Evolutionary conservation across 2,329 filamentous ascomycete genomes (phyloP).

Genomic region (Cladorrhinum sp.): DNA sequence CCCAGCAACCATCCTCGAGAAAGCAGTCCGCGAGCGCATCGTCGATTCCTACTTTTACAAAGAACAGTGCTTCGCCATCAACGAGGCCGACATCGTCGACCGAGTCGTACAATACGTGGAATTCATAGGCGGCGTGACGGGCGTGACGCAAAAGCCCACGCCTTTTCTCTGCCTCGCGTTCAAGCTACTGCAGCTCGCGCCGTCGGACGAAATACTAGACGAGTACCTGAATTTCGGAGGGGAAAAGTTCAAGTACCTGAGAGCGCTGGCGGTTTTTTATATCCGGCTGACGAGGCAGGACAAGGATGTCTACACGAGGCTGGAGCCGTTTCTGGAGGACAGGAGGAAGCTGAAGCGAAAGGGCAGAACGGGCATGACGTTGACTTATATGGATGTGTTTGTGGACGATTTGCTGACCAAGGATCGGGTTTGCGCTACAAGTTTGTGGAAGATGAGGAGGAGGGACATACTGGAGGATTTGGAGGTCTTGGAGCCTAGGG

Average conservation of each 20-base stretch:
- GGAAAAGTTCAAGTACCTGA: slow-evolving; percentile 79
- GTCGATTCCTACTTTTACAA: slow-evolving; percentile 97
- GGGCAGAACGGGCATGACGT: slow-evolving; percentile 67
- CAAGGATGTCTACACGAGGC: slow-evolving; percentile 71
- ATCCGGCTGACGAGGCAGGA: slow-evolving; percentile 82
- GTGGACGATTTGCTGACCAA: slow-evolving; percentile 88
- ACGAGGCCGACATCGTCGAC: slow-evolving; percentile 78
- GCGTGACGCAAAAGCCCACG: slow-evolving; percentile 78
- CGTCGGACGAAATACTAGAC: slow-evolving; percentile 71
- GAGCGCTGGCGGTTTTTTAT: slow-evolving; percentile 88
- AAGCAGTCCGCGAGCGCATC: slow-evolving; percentile 92
- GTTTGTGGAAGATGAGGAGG: slow-evolving; percentile 84
- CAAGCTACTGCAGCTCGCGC: slow-evolving; percentile 87
- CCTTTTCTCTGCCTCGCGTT: slow-evolving; percentile 93
- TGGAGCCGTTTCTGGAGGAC: slow-evolving; percentile 84
- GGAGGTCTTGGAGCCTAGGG: slow-evolving; percentile 79
- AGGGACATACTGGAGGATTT: slow-evolving; percentile 82
- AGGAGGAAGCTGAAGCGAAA: slow-evolving; percentile 77
- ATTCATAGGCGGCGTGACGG: slow-evolving; percentile 86
- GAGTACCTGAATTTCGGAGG: slow-evolving; percentile 78
- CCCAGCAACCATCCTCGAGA: slow-evolving; percentile 93
- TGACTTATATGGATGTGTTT: slow-evolving; percentile 89
- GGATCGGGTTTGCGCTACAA: slow-evolving; percentile 87
- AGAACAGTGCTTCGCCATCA: slow-evolving; percentile 95
- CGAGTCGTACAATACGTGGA: slow-evolving; percentile 79